Base-by-base conservation (phyloP, 805 yeast genomes). In the Blastobotrys americana region DNA sequence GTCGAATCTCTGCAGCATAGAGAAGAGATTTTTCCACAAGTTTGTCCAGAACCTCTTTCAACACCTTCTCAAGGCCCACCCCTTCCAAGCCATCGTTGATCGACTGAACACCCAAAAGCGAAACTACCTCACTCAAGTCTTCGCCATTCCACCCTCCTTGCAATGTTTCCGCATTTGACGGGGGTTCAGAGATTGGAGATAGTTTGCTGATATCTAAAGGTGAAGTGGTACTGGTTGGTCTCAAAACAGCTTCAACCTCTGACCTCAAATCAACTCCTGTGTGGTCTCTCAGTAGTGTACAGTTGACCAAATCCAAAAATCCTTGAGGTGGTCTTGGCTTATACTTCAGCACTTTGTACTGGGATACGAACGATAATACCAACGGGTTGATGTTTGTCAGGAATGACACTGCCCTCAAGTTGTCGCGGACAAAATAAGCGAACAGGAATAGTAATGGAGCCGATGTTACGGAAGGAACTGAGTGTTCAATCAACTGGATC, bases 141-240 rank as follows among this genome's bases (percentile, higher is more conserved):
- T 40, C 39, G 35, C 8, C 15, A 21, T 34, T 21, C 33, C 42
- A 6, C 13, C 23, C n/a, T 38, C 47, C 4, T 27, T 43, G 22
- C 38, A n/a, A n/a, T 25, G 16, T 25, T 8, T 25, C 31, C 10
- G 10, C 31, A 9, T 43, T 42, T 5, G 46, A 37, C 31, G 33
- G 31, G 16, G 43, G 44, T n/a, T 57, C 61, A 2, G 59, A 55
- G 38, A 57, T 44, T 2, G 61, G 61, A 3, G 60, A 56, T 17
- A 55, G 47, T 5, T 51, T 49, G n/a, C 51, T 37, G 22, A 47
- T 46, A 23, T 54, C 52, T 16, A 40, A 43, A 2, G 50, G 52
- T 2, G 55, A 31, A 48, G 52, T 10, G 10, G 42, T 43, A 15
- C 34, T 21, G 15, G 55, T 38, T 22, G 49, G 43, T 34, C 44